Base-by-base conservation (phyloP, 1,284 basidiomycete genomes). In the Boletus nobilissimus region DNA sequence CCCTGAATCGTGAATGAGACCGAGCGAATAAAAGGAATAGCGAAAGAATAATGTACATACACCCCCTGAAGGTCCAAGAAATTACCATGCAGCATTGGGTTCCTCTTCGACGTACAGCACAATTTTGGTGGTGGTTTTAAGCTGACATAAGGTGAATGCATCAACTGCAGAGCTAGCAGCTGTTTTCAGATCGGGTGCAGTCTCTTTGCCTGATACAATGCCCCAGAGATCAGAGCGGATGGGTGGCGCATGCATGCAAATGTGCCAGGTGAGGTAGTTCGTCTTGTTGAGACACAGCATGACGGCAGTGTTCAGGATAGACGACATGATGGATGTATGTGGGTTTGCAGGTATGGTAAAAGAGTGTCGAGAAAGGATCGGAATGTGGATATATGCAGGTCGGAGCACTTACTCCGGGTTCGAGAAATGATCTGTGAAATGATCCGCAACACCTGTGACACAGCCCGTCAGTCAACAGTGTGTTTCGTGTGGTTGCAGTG, bases 241-340 rank as follows among this genome's bases (percentile, higher is more conserved):
- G 38, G 70, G 73, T 9, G 70, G 22, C 3, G 18, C n/a, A 13
- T 7, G 18, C 68, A 75, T 75, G 22, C 3, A 24, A 7, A 75
- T 38, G n/a, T 70, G 46, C 73, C 60, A 74, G n/a, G 46, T 74
- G n/a, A 74, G 67, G 24, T 74, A 74, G 38, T 74, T 74, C 10
- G 22, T 65, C 43, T 74, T n/a, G 3, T 54, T 74, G 46, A 64
- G 67, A 54, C n/a, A 6, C 11, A 10, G 62, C 62, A 74, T 74
- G 2, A 54, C 8, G 3, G 24, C 13, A 13, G 62, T 54, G 40
- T 62, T 73, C n/a, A 73, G 72, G 9, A 71, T 62, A 18, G 29
- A n/a, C 13, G 34, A 62, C 60, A 62, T 36, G 60, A 22, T 36
- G 60, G 13, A 29, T 32, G 19, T 34, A 67, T 32, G 29, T 34